Evolutionary conservation across 179 eudicot species (phyloP), one percentile per base, ranked within the genome.

Genomic region (Spinacia oleracea): DNA sequence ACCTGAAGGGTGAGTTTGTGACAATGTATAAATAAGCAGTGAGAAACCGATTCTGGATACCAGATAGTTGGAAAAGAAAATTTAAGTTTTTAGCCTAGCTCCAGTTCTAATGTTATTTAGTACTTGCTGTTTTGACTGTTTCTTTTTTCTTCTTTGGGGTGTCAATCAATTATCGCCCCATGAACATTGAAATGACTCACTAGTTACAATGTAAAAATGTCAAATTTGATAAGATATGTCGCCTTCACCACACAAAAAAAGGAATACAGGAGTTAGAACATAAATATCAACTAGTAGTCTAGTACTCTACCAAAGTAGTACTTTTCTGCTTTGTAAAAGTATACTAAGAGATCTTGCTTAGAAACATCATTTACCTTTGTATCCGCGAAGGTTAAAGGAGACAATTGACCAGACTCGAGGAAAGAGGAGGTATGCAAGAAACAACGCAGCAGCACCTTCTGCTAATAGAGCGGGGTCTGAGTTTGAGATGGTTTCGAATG

Each of bases 371-470:
- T 70, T 84, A 95, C 98, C 98, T 85, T 91, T 89, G 85, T 88
- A 95, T 21, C 98, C 97, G 72, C 98, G 94, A 56, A 95, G 78
- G 84, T 78, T 89, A 79, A 88, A 93, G 74, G 97, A 86, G 77
- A 95, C 60, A 27, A 75, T 84, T 42, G 97, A 93, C 85, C 88
- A 83, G 67, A 95, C 81, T 27, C 95, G 92, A 80, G 98, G 98
- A 80, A 91, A 73, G 53, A 90, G 85, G 27, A 95, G 81, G 80
- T 91, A 93, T 9, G 89, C 92, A 56, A 95, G 78, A 75, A 90
- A 82, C 76, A 95, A 83, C 43, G 88, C 95, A 48, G 97, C 97
- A 71, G 85, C 91, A 58, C 92, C 80, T 74, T 81, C 92, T 10
- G 74, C 83, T 65, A 93, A 71, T 27, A 90, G 79, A 77, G 76